A percentile compares a stretch with the other conserved stretches of the same genome.
phyloP scores from a whole-genome alignment of 768 basidiomycete genomes.

The Trametopsis cervina region DNA sequence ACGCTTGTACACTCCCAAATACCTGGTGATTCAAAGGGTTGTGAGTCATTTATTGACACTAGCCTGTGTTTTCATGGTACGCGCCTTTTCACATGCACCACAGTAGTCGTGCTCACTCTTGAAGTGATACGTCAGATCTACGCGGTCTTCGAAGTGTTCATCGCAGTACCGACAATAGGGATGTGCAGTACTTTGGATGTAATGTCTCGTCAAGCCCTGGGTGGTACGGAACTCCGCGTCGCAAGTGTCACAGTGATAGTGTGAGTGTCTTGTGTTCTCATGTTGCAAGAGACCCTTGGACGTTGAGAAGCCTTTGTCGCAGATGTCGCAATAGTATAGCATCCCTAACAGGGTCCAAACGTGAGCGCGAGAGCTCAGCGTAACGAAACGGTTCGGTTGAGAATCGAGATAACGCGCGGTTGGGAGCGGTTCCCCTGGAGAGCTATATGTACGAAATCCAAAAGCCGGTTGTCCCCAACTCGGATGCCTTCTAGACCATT shows the following conservation, averaged over 20 bases:
- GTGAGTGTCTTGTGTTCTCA: slow-evolving; percentile 28
- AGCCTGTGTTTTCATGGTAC: not conserved
- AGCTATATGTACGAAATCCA: too few relatives aligned
- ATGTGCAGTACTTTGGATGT: slow-evolving; percentile 40
- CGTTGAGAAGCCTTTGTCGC: slow-evolving; percentile 19
- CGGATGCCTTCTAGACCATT: too few relatives aligned
- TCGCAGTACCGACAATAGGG: slow-evolving; percentile 48
- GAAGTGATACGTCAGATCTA: slow-evolving; percentile 36
- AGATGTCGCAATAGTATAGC: slow-evolving; percentile 23
- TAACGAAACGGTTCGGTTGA: too few relatives aligned
- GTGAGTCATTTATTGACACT: not conserved
- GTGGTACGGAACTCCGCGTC: slow-evolving; percentile 35
- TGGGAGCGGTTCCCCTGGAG: too few relatives aligned
- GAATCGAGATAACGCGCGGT: too few relatives aligned
- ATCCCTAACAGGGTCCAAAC: too few relatives aligned
- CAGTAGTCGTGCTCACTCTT: slow-evolving; percentile 37
- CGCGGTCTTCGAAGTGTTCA: slow-evolving; percentile 29
- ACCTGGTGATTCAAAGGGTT: slow-evolving; percentile 15
- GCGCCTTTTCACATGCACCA: slow-evolving; percentile 3
- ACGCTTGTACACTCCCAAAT: slow-evolving; percentile 32
- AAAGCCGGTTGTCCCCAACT: too few relatives aligned
- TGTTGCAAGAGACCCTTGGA: slow-evolving; percentile 22
- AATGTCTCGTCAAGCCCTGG: slow-evolving; percentile 41
- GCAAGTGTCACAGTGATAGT: slow-evolving; percentile 36
- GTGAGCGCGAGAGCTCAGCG: too few relatives aligned